Percentiles rank a stretch among this genome's conserved stretches.
These are phyloP conservation scores for Suhomyces ambrosiae DNA, from an alignment of 1,139 yeast genomes.

Conservation along the genomic window DNA sequence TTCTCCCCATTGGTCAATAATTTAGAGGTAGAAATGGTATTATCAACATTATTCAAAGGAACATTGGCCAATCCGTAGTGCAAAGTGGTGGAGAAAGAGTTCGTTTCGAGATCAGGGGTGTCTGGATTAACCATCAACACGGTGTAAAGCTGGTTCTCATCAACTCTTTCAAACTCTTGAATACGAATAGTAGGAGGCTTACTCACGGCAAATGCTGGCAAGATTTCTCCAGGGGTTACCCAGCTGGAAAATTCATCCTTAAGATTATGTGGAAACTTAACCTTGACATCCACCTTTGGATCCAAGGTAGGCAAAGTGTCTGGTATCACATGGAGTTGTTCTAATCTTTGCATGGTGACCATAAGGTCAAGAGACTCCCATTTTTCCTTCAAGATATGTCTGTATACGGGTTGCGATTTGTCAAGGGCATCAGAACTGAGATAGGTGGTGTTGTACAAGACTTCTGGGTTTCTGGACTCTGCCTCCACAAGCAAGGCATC, in stretches of 20 bases:
- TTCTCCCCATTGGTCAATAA: conserved; percentile 40
- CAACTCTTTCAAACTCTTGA: conserved; percentile 63
- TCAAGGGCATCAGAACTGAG: conserved; percentile 54
- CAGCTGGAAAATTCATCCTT: conserved; percentile 53
- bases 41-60: conserved; percentile 58
- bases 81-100: conserved; percentile 70
- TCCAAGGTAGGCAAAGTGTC: conserved; percentile 88
- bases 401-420: conserved; percentile 74
- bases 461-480: conserved; percentile 80
- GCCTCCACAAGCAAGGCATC: conserved; percentile 42
- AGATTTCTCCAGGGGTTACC: conserved; percentile 75
- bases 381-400: conserved; percentile 63
- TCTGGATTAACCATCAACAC: conserved; percentile 89
- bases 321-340: conserved; percentile 82
- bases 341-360: conserved; percentile 86
- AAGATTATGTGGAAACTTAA: conserved; percentile 73
- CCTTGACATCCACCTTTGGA: conserved; percentile 76
- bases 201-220: conserved; percentile 73
- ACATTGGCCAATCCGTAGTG: conserved; percentile 82
- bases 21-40: conserved; percentile 56
- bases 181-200: conserved; percentile 75
- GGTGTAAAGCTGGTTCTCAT: conserved; percentile 60
- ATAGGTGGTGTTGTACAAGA: conserved; percentile 61
- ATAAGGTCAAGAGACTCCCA: conserved; percentile 74
- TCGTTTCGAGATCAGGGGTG: conserved; percentile 72